phyloP scores from a whole-genome alignment of 2,329 filamentous ascomycete species.

The Aspergillus luchuensis region DNA sequence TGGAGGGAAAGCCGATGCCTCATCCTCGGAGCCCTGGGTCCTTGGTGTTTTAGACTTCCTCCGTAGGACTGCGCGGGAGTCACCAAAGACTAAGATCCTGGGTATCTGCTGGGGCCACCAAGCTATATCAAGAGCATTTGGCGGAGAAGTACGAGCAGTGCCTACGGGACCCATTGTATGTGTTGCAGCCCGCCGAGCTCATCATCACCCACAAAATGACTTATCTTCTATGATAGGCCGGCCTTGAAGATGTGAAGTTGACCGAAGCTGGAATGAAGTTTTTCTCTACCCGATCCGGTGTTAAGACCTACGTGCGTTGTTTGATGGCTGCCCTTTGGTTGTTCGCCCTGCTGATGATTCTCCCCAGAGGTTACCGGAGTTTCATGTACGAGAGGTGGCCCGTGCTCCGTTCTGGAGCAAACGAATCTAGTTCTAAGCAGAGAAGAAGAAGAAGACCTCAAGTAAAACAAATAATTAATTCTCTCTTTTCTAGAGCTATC shows the following conservation, averaged over 20 bases:
- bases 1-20: conserved; percentile 42
- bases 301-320: not conserved
- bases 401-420: no score
- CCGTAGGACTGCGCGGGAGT: conserved; percentile 30
- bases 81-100: conserved; percentile 37
- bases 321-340: not conserved
- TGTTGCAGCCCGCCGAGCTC: no score
- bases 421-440: no score
- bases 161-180: conserved; percentile 21
- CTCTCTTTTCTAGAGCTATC: no score
- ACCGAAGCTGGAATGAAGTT: conserved; percentile 43
- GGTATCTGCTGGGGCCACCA: conserved; percentile 53
- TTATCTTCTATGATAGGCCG: conserved; percentile 34
- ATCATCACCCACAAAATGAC: not conserved
- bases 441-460: no score
- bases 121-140: conserved; percentile 38
- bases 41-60: conserved; percentile 46
- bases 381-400: conserved; percentile 46
- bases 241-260: conserved; percentile 33
- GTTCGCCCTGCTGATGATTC: conserved; percentile 11
- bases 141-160: conserved; percentile 43
- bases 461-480: no score
- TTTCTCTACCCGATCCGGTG: conserved; percentile 30
- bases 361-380: conserved; percentile 41
- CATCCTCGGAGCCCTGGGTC: conserved; percentile 46